phyloP scores from a whole-genome alignment of 176 grass and related monocot genomes.

The Oryza rufipogon region DNA sequence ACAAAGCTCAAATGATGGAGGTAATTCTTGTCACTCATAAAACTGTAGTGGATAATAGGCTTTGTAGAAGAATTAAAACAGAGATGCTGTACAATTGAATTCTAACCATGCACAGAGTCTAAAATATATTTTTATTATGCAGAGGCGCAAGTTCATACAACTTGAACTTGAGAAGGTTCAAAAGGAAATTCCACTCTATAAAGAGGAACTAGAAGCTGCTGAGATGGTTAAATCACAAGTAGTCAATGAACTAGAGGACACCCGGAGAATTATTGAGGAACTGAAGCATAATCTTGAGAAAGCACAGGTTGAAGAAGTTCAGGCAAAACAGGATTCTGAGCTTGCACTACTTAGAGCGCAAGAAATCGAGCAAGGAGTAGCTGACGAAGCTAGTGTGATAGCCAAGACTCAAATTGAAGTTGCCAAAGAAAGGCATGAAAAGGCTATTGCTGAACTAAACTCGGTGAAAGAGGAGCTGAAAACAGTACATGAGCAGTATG shows the following conservation, averaged over 20 bases:
- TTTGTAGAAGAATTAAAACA: neutral
- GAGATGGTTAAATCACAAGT: slow-evolving; percentile 65
- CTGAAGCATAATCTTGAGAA: slow-evolving; percentile 87
- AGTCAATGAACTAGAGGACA: slow-evolving; percentile 58
- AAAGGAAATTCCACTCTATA: slow-evolving; percentile 68
- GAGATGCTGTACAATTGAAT: neutral
- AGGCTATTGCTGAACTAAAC: slow-evolving; percentile 60
- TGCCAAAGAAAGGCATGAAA: slow-evolving; percentile 66
- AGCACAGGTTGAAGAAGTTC: slow-evolving; percentile 79
- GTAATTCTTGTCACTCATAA: slow-evolving; percentile 56
- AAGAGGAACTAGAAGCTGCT: slow-evolving; percentile 66
- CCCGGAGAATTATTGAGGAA: slow-evolving; percentile 76
- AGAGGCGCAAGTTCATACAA: slow-evolving; percentile 74
- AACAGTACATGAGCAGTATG: slow-evolving; percentile 60
- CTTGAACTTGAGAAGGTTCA: slow-evolving; percentile 74
- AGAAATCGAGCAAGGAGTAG: slow-evolving; percentile 82
- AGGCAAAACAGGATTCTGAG: slow-evolving; percentile 85
- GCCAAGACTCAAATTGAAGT: slow-evolving; percentile 70
- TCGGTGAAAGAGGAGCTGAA: slow-evolving; percentile 55
- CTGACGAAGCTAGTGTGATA: slow-evolving; percentile 71
- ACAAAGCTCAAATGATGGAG: slow-evolving; percentile 81
- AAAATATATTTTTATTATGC: slow-evolving; percentile 30
- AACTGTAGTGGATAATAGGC: slow-evolving; percentile 10
- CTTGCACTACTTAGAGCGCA: slow-evolving; percentile 72
- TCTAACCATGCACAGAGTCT: slow-evolving; percentile 19